A percentile compares a stretch with the other conserved stretches of the same genome.
phyloP scores from a whole-genome alignment of 805 yeast genomes.

The Ogataea salicorniae region DNA sequence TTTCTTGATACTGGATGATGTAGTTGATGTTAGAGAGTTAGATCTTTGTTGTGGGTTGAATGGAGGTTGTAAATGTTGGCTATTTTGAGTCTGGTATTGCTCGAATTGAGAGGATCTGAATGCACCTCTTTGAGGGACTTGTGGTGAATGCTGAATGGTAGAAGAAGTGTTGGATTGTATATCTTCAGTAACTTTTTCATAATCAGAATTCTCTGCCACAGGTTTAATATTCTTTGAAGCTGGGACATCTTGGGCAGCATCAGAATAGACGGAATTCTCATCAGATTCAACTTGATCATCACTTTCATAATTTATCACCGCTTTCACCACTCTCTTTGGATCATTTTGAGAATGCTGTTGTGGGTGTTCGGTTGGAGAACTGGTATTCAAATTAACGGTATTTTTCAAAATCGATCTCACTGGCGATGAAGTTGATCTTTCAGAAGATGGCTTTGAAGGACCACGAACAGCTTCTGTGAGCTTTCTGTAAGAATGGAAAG shows the following conservation, averaged over 20 bases:
- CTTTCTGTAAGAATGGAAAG: conserved; percentile 14
- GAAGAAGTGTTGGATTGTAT: conserved; percentile 13
- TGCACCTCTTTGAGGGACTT: conserved; percentile 10
- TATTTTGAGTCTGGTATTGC: neutral
- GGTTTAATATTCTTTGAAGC: neutral
- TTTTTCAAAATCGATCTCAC: conserved; percentile 19
- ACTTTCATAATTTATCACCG: neutral
- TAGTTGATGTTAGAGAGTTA: conserved; percentile 16
- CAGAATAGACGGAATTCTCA: conserved; percentile 22
- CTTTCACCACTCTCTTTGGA: conserved; percentile 1
- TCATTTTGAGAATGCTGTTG: neutral
- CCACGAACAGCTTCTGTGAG: conserved; percentile 9
- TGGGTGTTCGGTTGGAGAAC: neutral
- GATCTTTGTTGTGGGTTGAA: conserved; percentile 7
- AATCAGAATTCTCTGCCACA: conserved; percentile 1
- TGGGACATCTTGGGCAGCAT: conserved; percentile 20
- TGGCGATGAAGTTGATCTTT: conserved; percentile 10
- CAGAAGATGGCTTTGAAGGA: neutral
- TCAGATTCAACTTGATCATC: conserved; percentile 12
- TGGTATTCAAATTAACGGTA: neutral
- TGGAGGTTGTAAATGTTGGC: conserved; percentile 1
- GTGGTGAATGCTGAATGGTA: conserved; percentile 12
- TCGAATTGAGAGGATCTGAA: conserved; percentile 4
- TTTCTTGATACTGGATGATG: conserved; percentile 16
- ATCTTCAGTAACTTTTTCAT: conserved; percentile 25